Base-by-base conservation (phyloP, 2,329 filamentous ascomycete genomes). In the Diaporthe caulivora region DNA sequence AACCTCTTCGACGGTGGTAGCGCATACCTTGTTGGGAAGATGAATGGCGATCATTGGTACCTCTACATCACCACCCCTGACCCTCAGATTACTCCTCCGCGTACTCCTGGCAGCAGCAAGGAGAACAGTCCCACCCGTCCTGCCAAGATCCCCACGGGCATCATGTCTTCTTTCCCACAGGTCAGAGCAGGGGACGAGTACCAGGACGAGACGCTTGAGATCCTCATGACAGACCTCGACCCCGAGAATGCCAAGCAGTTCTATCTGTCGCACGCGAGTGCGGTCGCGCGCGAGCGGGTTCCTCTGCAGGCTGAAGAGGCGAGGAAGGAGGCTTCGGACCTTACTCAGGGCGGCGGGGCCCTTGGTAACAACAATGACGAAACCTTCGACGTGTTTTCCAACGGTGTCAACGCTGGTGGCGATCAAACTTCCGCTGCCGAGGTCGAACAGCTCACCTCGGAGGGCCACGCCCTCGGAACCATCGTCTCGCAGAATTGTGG, bases 31-130 rank as follows among this genome's bases (percentile, higher is more conserved):
- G 97, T 99, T 77, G 97, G 97, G 80, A 98, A 98, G 86, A 98
- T 98, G 96, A 99, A 99, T 79, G 96, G 97, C 73, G 97, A 99
- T 83, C 97, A 99, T 80, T 99, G 97, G 97, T 98, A 98, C 82
- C 87, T 99, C 72, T 99, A 99, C 86, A 92, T 98, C 79, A 98
- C 97, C 17, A 94, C 94, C 68, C 96, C 97, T 24, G 92, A 93
- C 81, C 92, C 90, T 62, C 87, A 90, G 70, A 87, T 97, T 77
- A 97, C 95, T 0, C 95, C 95, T 7, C 95, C 96, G 72, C 88
- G 92, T 40, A 97, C 94, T 15, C 95, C 96, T 8, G 86, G 89
- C 58, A 82, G 83, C 62, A 85, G 90, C 68, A 85, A 86, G 75
- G 71, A 75, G 70, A 58, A 57, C 47, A 80, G 71, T 74, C 81